Base-by-base conservation (phyloP, 768 basidiomycete species). In the Rhizopogon sp. region DNA sequence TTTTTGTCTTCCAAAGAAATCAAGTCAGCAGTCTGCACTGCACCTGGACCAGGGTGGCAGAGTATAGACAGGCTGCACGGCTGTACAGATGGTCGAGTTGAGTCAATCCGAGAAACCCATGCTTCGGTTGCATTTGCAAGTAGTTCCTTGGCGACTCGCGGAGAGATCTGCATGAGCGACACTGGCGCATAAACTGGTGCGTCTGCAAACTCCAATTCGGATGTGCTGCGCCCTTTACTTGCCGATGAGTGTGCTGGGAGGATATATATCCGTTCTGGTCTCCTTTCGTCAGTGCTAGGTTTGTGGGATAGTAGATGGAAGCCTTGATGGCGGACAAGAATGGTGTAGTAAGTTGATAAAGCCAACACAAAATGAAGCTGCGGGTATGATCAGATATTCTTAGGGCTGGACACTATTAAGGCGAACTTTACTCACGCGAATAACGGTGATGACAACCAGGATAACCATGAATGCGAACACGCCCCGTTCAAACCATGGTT, bases 321-420 rank as follows among this genome's bases (percentile, higher is more conserved):
- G 57, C 50, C 59, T 62, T 75, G 65, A 55, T 74, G 73, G n/a
- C 79, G 79, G 29, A 72, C 69, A 39, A 90, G 72, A 43, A 79
- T 75, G 7, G 76, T 70, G 66, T 88, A 84, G 60, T 83, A 82
- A 50, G 79, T 85, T 6, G 86, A 81, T 10, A 92, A 77, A 2
- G 87, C 81, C 56, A 91, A 75, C 37, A 90, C 79, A 69, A 89
- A 87, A 67, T 91, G 89, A 50, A 91, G 75, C 88, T 90, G 58
- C 6, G 29, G 45, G 16, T 39, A 29, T 7, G 4, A 33, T 16
- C 28, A 56, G 51, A 56, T 47, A 57, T 13, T 54, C 39, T 43
- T 29, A 3, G 20, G 28, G 20, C 25, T 54, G 14, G 22, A 40
- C 28, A 20, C 9, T 13, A 35, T 22, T 31, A 39, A 39, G 14